Evolutionary conservation across 768 basidiomycete genomes (phyloP), one percentile per base, ranked within the genome.

Genomic region (Boletus reticuloceps): DNA sequence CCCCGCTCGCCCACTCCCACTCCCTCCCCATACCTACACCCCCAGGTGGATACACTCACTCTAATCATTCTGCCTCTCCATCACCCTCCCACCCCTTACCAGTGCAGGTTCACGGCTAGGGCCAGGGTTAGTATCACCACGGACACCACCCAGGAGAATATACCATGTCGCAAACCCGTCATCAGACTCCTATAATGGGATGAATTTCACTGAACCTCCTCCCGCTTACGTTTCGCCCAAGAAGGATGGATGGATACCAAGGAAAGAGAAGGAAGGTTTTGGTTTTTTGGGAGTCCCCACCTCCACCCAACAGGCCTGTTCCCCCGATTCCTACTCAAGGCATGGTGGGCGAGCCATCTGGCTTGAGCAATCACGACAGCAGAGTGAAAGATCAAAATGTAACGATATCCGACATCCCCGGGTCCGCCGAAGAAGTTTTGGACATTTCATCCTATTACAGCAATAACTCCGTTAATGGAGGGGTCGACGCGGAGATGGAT

Each of bases 81-180:
- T 56, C 60, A 1, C 51, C 63, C 14, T 50, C 51, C 34, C 62
- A 56, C 12, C 56, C 38, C 34, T 29, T 37, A 10, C 39, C 8
- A 17, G 34, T 29, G 22, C 52, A 29, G 48, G 44, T 31, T 16
- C 25, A 19, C 51, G 47, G 1, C 14, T 34, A 25, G 58, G 53
- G 19, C 55, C 56, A 25, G 27, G 31, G 7, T 53, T 59, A 25
- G 58, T 47, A 34, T 47, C 60, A 36, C 69, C 70, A 3, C 67
- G 65, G 42, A 72, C 69, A 12, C 76, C 78, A 14, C 73, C 77
- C 2, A 69, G 72, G 49, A 66, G 78, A 46, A 59, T 72, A 17
- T 77, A 75, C 48, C 77, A 78, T 42, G 63, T 82, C 49, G 66
- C 67, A 5, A 81, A 82, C 58, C 69, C 67, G 3, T 69, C 72